These are phyloP conservation scores for Ophiocordyceps sinensis DNA, from an alignment of 2,329 filamentous ascomycete genomes.

Conservation along the genomic window DNA sequence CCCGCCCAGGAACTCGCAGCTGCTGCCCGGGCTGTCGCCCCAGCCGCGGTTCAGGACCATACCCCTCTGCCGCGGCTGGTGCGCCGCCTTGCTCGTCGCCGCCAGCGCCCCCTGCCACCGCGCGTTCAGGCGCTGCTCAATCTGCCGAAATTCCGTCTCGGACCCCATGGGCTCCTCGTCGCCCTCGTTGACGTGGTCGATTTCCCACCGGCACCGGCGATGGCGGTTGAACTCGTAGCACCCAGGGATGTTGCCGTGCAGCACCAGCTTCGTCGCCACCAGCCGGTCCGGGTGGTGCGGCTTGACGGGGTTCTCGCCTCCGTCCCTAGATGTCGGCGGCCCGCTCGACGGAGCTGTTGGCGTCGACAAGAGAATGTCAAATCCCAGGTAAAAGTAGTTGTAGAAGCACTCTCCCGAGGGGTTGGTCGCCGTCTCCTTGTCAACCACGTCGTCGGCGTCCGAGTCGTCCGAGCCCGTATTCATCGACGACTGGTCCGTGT, in stretches of 20 bases:
- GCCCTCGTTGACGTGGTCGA: conserved; percentile 40
- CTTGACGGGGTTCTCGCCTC: conserved; percentile 19
- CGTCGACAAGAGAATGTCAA: conserved; percentile 82
- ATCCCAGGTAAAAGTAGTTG: conserved; percentile 93
- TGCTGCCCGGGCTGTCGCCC: conserved; percentile 84
- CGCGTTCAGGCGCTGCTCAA: conserved; percentile 53
- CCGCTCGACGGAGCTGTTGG: conserved; percentile 50
- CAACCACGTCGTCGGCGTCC: conserved; percentile 40
- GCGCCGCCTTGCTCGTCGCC: conserved; percentile 30
- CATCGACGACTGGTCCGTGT: conserved; percentile 62
- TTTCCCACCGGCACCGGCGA: conserved; percentile 75
- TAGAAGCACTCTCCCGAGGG: conserved; percentile 72
- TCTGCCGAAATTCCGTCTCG: conserved; percentile 62
- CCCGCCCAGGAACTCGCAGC: conserved; percentile 68
- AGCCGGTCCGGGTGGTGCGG: conserved; percentile 44
- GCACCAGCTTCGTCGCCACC: conserved; percentile 79
- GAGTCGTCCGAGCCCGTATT: conserved; percentile 58
- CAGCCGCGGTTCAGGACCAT: conserved; percentile 88
- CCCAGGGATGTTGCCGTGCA: conserved; percentile 89
- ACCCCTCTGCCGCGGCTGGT: conserved; percentile 39
- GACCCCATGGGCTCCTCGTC: conserved; percentile 44
- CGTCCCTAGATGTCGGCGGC: conserved; percentile 28
- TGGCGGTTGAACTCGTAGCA: conserved; percentile 96
- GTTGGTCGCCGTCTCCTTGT: conserved; percentile 38
- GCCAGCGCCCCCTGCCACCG: conserved; percentile 57